phyloP scores from a whole-genome alignment of 2,329 filamentous ascomycete genomes.

The Septoria petroselini region DNA sequence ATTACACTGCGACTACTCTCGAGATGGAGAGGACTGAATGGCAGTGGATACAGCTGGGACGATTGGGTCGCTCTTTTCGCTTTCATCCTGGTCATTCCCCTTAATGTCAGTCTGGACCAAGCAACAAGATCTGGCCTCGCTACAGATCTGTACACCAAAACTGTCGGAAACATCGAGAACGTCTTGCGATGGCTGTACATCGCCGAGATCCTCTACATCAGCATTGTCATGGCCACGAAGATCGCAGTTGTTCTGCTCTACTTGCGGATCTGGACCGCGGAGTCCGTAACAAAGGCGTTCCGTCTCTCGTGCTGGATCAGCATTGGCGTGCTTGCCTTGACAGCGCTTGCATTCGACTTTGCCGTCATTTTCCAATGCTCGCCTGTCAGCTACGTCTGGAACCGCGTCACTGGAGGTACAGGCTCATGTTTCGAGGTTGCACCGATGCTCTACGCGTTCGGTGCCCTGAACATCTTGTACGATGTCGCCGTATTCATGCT shows the following conservation, averaged over 20 bases:
- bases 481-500: conserved; percentile 24
- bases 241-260: conserved; percentile 23
- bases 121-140: conserved; percentile 9
- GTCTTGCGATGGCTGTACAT: conserved; percentile 22
- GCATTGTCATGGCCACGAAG: conserved; percentile 23
- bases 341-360: conserved; percentile 24
- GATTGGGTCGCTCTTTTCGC: conserved; percentile 21
- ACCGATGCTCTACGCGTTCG: conserved; percentile 22
- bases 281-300: conserved; percentile 21
- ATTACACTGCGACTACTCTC: conserved; percentile 20
- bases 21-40: conserved; percentile 18
- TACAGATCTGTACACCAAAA: conserved; percentile 13
- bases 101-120: conserved; percentile 20
- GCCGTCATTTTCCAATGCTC: conserved; percentile 25
- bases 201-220: conserved; percentile 24
- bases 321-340: conserved; percentile 17
- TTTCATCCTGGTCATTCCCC: conserved; percentile 14
- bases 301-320: conserved; percentile 22
- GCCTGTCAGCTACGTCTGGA: conserved; percentile 22
- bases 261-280: conserved; percentile 25
- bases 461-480: conserved; percentile 21
- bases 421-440: conserved; percentile 18
- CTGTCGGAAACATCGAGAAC: conserved; percentile 2
- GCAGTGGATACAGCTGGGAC: conserved; percentile 24
- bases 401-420: conserved; percentile 11